Conservation (phyloP, 495 filamentous ascomycete genomes). For the Aspergillus bridgeri region DNA sequence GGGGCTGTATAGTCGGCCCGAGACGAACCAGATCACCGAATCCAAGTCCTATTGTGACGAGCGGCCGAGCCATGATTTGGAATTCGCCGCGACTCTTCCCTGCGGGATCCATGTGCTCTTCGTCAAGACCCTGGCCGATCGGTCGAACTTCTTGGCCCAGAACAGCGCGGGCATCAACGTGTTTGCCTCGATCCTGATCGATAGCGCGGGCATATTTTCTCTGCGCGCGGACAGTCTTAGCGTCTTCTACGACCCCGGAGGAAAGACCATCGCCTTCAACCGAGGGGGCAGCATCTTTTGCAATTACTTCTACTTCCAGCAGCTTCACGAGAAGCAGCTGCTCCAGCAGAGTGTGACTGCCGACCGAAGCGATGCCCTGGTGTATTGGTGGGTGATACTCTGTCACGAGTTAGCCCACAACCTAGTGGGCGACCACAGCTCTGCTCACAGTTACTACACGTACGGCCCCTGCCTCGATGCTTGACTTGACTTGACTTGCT, state of each 20-base stretch:
- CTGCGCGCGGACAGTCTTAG: constrained; percentile 61
- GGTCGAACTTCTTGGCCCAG: constrained; percentile 55
- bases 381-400: constrained; percentile 90
- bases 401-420: constrained; percentile 97
- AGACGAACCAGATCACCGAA: constrained; percentile 73
- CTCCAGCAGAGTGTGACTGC: constrained; percentile 35
- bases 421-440: constrained; percentile 71
- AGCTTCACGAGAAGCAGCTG: constrained; percentile 60
- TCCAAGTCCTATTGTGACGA: constrained; percentile 86
- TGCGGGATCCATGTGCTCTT: constrained; percentile 73
- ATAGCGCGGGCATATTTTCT: constrained; percentile 67
- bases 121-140: constrained; percentile 48
- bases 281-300: constrained; percentile 81
- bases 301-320: constrained; percentile 83
- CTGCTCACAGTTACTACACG: constrained; percentile 81
- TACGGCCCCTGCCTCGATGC: constrained; percentile 5
- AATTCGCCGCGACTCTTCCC: constrained; percentile 65
- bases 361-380: constrained; percentile 60
- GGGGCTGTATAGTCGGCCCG: constrained; percentile 64
- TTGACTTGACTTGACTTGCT: constrained; percentile 8
- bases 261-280: constrained; percentile 92
- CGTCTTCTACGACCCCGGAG: constrained; percentile 79
- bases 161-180: constrained; percentile 61
- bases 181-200: constrained; percentile 69
- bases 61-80: constrained; percentile 74